Conservation (phyloP, 768 basidiomycete species). For the Rhodotorula graminis region DNA sequence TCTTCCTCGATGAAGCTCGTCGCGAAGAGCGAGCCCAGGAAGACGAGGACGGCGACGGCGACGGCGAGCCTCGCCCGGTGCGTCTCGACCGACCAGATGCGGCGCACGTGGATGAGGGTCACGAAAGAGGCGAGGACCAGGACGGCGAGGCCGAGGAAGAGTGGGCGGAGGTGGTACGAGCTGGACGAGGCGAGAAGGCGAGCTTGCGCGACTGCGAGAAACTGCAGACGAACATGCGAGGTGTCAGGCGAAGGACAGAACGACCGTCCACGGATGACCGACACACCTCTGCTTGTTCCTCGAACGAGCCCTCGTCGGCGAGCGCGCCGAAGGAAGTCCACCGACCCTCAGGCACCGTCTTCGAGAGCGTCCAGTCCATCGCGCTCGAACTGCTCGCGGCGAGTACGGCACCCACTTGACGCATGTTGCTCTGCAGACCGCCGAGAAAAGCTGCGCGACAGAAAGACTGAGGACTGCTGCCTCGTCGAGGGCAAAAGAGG, state of each 20-base stretch:
- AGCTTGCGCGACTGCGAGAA: conserved; percentile 59
- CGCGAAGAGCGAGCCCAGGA: conserved; percentile 23
- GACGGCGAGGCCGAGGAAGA: conserved; percentile 56
- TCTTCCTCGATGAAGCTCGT: conserved; percentile 38
- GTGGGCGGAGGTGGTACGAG: conserved; percentile 73
- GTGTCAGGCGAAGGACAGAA: no score
- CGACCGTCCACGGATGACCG: no score
- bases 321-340: accelerated
- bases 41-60: background rate
- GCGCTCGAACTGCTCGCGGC: conserved; percentile 62
- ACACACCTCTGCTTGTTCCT: background rate
- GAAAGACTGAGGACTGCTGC: background rate
- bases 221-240: conserved; percentile 47
- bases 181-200: conserved; percentile 84
- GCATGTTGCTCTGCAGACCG: conserved; percentile 65
- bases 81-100: background rate
- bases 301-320: background rate
- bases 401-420: conserved; percentile 70
- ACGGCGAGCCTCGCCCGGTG: background rate
- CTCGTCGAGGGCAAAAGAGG: conserved; percentile 19
- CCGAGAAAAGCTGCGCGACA: conserved; percentile 19
- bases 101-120: background rate
- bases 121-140: no score
- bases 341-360: background rate
- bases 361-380: conserved; percentile 57